Evolutionary conservation across 1,139 yeast genomes (phyloP).

Genomic region (Debaryomyces robertsiae): DNA sequence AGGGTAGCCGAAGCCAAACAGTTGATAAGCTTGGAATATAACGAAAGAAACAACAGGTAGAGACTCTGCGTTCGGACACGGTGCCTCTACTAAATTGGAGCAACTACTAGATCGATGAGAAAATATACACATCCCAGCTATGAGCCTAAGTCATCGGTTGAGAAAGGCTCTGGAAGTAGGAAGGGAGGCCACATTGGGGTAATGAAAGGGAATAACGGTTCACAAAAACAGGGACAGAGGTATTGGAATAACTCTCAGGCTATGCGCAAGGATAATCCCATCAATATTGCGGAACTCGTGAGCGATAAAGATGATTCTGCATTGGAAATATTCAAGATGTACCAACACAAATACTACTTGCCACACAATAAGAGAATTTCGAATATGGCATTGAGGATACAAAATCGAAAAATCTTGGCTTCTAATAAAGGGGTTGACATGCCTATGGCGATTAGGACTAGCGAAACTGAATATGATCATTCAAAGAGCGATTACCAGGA

Average conservation of each 20-base stretch:
- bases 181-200: too few species aligned
- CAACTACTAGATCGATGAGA: too few species aligned
- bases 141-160: too few species aligned
- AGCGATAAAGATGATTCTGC: constrained; percentile 37
- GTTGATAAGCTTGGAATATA: too few species aligned
- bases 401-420: constrained; percentile 35
- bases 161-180: too few species aligned
- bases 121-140: too few species aligned
- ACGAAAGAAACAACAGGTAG: too few species aligned
- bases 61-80: too few species aligned
- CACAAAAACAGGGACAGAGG: not conserved
- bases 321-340: constrained; percentile 43
- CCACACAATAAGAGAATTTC: constrained; percentile 49
- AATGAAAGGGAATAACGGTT: not conserved
- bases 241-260: not conserved
- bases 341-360: constrained; percentile 43
- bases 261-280: constrained; percentile 3
- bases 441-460: constrained; percentile 3
- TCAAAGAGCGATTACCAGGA: constrained; percentile 54
- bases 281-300: constrained; percentile 19
- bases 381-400: constrained; percentile 52
- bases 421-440: constrained; percentile 8
- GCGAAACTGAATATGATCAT: constrained; percentile 40
- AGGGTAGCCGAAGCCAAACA: too few species aligned
- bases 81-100: too few species aligned